phyloP scores from a whole-genome alignment of 225 moss, liverwort and hornwort genomes.

The Straminergon stramineum region DNA sequence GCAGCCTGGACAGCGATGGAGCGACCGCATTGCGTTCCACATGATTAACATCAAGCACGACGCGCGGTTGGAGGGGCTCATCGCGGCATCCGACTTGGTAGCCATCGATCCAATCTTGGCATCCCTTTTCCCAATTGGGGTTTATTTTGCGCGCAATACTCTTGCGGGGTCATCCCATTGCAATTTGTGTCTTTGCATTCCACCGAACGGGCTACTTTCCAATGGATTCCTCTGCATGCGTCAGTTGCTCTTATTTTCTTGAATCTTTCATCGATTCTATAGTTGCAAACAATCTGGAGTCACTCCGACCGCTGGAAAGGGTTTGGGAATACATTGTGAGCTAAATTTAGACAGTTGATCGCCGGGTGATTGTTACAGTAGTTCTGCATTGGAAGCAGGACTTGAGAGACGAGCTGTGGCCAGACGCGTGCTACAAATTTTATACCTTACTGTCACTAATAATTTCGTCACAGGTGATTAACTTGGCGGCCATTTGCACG shows the following conservation, averaged over 20 bases:
- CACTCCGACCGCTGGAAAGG: neutral
- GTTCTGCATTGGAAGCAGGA: neutral
- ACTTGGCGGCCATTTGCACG: constrained; percentile 55
- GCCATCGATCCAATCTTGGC: neutral
- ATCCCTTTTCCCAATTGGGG: neutral
- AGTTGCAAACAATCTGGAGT: neutral
- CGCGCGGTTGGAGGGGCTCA: constrained; percentile 26
- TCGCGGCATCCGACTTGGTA: constrained; percentile 38
- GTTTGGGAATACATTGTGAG: neutral
- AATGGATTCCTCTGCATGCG: neutral
- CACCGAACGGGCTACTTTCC: neutral
- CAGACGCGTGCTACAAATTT: neutral
- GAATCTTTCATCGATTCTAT: too few species aligned
- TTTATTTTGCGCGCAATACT: too few species aligned
- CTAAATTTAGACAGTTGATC: neutral
- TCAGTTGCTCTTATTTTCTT: neutral
- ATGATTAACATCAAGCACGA: constrained; percentile 53
- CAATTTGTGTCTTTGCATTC: neutral
- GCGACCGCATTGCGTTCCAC: constrained; percentile 40
- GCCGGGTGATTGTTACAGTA: neutral
- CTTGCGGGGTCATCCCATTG: neutral
- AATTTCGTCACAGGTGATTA: constrained; percentile 25
- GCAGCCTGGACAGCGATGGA: constrained; percentile 19
- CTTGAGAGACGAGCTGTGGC: neutral
- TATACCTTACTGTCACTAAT: neutral